Base-by-base conservation (phyloP, 2,329 filamentous ascomycete genomes). In the Penicillium sp. region DNA sequence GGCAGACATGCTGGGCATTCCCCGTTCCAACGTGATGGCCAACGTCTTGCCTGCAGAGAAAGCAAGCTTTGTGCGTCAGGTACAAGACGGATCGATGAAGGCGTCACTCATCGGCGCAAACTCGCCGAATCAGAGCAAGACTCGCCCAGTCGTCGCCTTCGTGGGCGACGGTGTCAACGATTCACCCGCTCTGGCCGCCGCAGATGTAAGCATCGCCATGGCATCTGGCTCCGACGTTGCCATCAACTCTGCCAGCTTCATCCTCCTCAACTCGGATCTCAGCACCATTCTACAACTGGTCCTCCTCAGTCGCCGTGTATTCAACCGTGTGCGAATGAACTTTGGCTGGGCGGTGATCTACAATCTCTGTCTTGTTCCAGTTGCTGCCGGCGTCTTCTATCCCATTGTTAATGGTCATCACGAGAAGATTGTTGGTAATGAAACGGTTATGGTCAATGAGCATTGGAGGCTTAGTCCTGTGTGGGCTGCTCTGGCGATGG, bases 401-500 rank as follows among this genome's bases (percentile, higher is more conserved):
- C 80, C 83, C 0, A 73, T 83, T 29, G 74, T 66, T 8, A 72
- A 56, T 49, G 70, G 72, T 1, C 71, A 67, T 23, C 66, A 66
- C 35, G 47, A 67, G 13, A 67, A 70, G 4, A 57, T 55, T 46
- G 49, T 61, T 29, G 65, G 60, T 58, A 60, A 64, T 55, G 65
- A 68, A 55, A 67, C 62, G 23, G 60, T 62, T 38, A 60, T 52
- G 50, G 66, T 68, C 28, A 54, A 66, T 53, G 62, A 62, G 9
- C 72, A 74, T 44, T 77, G 74, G 72, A 64, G 74, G 29, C 52
- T 78, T 7, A 74, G 73, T 55, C 76, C 76, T 1, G 75, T 77
- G 5, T 96, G 91, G 91, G 92, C 91, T 4, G 86, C 84, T 57
- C 71, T 95, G 66, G 91, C 91, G 1, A 97, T 96, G 92, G 92